These are phyloP conservation scores for Monascus ruber DNA, from an alignment of 2,329 filamentous ascomycete genomes.

Conservation along the genomic window DNA sequence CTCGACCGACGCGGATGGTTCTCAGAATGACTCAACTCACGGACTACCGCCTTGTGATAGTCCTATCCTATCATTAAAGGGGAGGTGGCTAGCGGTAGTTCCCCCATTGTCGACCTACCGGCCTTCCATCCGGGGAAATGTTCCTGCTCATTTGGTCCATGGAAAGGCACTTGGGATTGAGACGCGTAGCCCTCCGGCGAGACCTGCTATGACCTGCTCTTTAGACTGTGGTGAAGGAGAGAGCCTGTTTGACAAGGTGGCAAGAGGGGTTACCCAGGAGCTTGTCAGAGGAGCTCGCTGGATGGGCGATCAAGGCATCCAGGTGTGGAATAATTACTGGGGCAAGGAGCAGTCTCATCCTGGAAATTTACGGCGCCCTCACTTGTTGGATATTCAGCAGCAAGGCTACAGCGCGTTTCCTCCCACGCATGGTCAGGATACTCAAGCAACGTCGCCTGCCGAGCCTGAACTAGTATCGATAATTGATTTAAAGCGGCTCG, in stretches of 20 bases:
- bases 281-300: slow-evolving; percentile 37
- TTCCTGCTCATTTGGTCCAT: slow-evolving; percentile 24
- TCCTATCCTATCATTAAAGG: slow-evolving; percentile 33
- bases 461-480: slow-evolving; percentile 37
- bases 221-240: slow-evolving; percentile 37
- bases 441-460: slow-evolving; percentile 19
- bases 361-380: slow-evolving; percentile 19
- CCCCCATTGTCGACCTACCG: slow-evolving; percentile 29
- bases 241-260: slow-evolving; percentile 37
- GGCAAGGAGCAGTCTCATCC: slow-evolving; percentile 29
- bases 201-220: slow-evolving; percentile 32
- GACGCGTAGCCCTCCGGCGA: slow-evolving; percentile 29
- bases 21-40: slow-evolving; percentile 27
- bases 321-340: slow-evolving; percentile 42
- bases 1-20: slow-evolving; percentile 33
- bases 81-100: slow-evolving; percentile 37
- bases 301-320: slow-evolving; percentile 39
- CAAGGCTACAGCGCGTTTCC: slow-evolving; percentile 30
- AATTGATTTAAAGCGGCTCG: slow-evolving; percentile 34
- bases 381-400: slow-evolving; percentile 16
- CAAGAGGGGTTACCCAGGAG: slow-evolving; percentile 39
- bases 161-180: slow-evolving; percentile 31
- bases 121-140: slow-evolving; percentile 29
- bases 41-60: slow-evolving; percentile 17
- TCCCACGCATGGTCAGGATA: slow-evolving; percentile 35